Evolutionary conservation across 1,139 yeast species (phyloP), one percentile per base, ranked within the genome.

Genomic region (Yamadazyma trypodendri): DNA sequence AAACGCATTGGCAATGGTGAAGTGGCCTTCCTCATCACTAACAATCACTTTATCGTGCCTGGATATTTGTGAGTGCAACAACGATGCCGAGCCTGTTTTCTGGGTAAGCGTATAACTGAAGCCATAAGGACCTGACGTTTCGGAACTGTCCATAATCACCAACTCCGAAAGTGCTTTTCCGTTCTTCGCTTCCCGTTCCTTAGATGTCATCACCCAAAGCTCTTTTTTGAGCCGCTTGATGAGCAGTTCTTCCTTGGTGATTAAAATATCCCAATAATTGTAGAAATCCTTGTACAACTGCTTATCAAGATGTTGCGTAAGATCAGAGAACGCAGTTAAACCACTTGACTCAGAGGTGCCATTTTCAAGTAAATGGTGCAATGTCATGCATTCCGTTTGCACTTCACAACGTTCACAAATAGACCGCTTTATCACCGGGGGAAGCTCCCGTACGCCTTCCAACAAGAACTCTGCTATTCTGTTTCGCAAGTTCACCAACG

Each of bases 11-110:
- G 89, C 79, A 21, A 89, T 54, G 0, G 88, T 85, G 57, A 82
- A 81, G 56, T 84, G 89, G 1, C 96, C 96, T 0, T 60, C 49
- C 50, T 86, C 95, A 55, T 87, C 96, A 51, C 96, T 87, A 1
- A 89, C 65, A 16, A 84, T 70, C 2, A 90, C 75, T 28, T 77
- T 60, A 53, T 84, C 92, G 46, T 67, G 63, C 30, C 65, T 67
- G 0, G 65, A 36, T 2, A 84, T 51, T 43, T 79, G 84, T 0
- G 79, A 60, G 2, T 54, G 49, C 43, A 62, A 60, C 43, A 73
- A 46, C 3, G 50, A 34, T 1, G 61, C 41, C 2, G 49, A 41
- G 2, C 22, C 35, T 10, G n/a, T 8, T 12, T 14, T 17, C 45
- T 82, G 63, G 30, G 50, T 57, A 47, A 83, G 79, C 0, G 76